A percentile compares a stretch with the other conserved stretches of the same genome.
phyloP scores from a whole-genome alignment of 1,284 basidiomycete species.

The Cerioporus squamosus region DNA sequence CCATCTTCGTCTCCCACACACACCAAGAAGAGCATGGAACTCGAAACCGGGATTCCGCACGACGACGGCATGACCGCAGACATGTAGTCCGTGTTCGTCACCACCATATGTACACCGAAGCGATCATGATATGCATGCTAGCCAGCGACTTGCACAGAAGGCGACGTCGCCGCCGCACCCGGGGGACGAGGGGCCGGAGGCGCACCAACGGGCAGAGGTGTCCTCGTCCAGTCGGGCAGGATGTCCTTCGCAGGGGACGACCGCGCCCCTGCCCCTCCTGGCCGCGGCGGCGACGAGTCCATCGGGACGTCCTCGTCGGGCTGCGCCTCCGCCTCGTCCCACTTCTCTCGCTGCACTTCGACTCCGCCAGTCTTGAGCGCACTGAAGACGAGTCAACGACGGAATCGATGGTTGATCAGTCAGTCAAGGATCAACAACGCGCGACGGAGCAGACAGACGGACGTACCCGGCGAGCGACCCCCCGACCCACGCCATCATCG shows the following conservation, averaged over 20 bases:
- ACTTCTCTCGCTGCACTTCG: constrained; percentile 82
- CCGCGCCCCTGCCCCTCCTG: constrained; percentile 14
- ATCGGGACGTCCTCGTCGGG: constrained; percentile 40
- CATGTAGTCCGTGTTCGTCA: too few species aligned
- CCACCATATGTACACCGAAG: too few species aligned
- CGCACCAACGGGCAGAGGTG: constrained; percentile 62
- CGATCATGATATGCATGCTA: too few species aligned
- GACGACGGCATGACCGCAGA: background rate
- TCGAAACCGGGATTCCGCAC: background rate
- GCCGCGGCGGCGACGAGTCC: constrained; percentile 36
- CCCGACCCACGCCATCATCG: constrained; percentile 88
- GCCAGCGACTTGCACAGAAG: constrained; percentile 27
- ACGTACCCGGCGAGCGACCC: constrained; percentile 88
- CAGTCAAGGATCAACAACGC: background rate
- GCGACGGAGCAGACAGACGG: background rate
- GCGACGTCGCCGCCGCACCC: constrained; percentile 10
- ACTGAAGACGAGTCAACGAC: constrained; percentile 35
- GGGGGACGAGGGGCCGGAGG: constrained; percentile 50
- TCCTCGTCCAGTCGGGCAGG: constrained; percentile 82
- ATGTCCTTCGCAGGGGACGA: constrained; percentile 41
- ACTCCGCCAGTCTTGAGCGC: constrained; percentile 84
- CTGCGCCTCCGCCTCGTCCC: constrained; percentile 70
- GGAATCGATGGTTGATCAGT: too few species aligned
- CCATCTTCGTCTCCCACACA: background rate
- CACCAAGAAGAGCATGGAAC: too few species aligned